These are phyloP conservation scores for Sporothrix pallida DNA, from an alignment of 2,329 filamentous ascomycete genomes.

Conservation along the genomic window DNA sequence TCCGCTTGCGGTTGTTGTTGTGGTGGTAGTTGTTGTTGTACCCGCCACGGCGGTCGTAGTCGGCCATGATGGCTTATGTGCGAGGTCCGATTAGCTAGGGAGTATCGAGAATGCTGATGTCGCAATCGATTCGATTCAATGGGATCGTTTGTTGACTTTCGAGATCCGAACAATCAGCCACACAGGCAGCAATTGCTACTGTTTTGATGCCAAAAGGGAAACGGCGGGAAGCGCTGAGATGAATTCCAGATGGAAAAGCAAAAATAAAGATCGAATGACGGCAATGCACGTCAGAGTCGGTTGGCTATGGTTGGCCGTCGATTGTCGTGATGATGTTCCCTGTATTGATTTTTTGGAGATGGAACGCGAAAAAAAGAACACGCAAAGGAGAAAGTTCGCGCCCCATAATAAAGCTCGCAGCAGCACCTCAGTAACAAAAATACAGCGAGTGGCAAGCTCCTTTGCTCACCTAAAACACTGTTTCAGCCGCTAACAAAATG, in stretches of 20 bases:
- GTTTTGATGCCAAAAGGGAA: neutral
- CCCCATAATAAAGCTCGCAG: constrained; percentile 8
- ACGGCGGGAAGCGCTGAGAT: neutral
- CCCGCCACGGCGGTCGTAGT: constrained; percentile 60
- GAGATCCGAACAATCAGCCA: neutral
- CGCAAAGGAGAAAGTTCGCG: constrained; percentile 24
- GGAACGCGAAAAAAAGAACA: constrained; percentile 23
- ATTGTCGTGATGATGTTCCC: constrained; percentile 8
- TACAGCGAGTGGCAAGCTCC: neutral
- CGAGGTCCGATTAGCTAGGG: neutral
- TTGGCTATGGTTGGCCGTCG: neutral
- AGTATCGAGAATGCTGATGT: neutral
- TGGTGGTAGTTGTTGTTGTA: constrained; percentile 49
- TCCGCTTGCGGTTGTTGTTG: constrained; percentile 66
- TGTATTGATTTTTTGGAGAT: constrained; percentile 6
- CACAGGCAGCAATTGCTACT: neutral
- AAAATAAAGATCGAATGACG: neutral
- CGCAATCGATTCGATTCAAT: neutral
- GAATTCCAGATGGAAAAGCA: neutral
- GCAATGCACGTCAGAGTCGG: constrained; percentile 5
- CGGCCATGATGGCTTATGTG: constrained; percentile 52
- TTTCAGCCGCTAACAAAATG: constrained; percentile 28
- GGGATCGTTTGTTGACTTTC: neutral
- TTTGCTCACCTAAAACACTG: neutral
- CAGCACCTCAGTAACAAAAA: neutral